Evolutionary conservation across 2,329 filamentous ascomycete genomes (phyloP).

Genomic region (Phaeosphaeria sp.): DNA sequence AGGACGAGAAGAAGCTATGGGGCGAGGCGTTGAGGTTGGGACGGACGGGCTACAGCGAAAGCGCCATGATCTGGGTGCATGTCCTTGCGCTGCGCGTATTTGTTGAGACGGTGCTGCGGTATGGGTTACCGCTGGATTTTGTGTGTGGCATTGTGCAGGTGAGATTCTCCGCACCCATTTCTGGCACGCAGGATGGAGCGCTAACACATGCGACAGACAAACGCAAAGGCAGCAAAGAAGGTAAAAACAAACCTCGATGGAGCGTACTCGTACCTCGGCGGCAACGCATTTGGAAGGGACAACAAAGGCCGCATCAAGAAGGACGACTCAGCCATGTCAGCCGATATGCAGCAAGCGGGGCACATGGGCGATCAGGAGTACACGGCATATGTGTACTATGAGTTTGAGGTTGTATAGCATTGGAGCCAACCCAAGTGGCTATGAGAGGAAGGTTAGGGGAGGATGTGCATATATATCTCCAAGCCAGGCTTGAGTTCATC

Average conservation of each 20-base stretch:
- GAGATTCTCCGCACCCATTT: conserved; percentile 4
- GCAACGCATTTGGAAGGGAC: conserved; percentile 91
- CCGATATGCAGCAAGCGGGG: conserved; percentile 81
- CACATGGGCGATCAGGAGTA: conserved; percentile 80
- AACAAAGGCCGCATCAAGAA: conserved; percentile 92
- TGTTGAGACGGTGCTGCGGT: conserved; percentile 96
- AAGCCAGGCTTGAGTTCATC: no score
- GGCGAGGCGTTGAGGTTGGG: conserved; percentile 87
- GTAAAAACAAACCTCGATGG: conserved; percentile 71
- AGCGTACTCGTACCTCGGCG: conserved; percentile 88
- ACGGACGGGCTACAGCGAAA: conserved; percentile 93
- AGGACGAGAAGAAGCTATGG: conserved; percentile 90
- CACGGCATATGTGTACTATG: conserved; percentile 96
- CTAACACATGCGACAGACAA: conserved; percentile 64
- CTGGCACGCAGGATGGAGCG: background rate
- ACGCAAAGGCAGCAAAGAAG: conserved; percentile 80
- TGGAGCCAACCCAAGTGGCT: background rate
- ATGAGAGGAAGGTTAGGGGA: background rate
- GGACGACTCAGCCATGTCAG: conserved; percentile 79
- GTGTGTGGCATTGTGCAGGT: conserved; percentile 86
- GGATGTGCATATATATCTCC: background rate
- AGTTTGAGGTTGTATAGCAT: conserved; percentile 72
- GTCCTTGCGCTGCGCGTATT: conserved; percentile 90
- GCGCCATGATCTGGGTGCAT: conserved; percentile 95
- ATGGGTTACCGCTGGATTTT: conserved; percentile 90